Conservation (phyloP, 2,329 filamentous ascomycete genomes). For the Mollisiaceae sp. region DNA sequence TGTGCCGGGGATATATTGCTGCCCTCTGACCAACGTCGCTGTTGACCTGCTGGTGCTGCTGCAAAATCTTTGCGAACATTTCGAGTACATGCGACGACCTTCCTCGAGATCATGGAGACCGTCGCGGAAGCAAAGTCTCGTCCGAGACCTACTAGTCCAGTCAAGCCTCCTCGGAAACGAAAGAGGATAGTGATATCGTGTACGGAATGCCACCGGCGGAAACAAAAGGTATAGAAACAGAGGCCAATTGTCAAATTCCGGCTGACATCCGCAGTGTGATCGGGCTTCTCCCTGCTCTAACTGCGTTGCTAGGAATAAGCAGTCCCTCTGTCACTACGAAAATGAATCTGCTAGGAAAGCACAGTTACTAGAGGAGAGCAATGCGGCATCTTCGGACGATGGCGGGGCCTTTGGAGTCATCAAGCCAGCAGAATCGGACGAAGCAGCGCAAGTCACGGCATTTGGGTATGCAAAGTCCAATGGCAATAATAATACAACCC, state of each 20-base stretch:
- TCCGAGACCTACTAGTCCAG: constrained; percentile 24
- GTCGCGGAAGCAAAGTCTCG: constrained; percentile 14
- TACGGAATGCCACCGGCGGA: constrained; percentile 67
- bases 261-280: constrained; percentile 55
- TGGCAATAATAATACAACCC: constrained; percentile 56
- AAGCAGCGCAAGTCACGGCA: constrained; percentile 37
- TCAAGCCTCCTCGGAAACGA: constrained; percentile 53
- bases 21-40: neutral
- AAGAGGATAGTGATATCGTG: constrained; percentile 66
- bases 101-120: constrained; percentile 14
- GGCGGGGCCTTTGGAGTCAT: constrained; percentile 27
- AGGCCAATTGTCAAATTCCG: neutral
- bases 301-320: constrained; percentile 62
- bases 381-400: constrained; percentile 27
- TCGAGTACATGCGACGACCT: constrained; percentile 12
- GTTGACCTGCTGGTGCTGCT: too few species aligned
- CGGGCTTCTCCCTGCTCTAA: constrained; percentile 64
- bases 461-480: constrained; percentile 59
- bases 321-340: constrained; percentile 62
- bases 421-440: constrained; percentile 35
- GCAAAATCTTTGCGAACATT: neutral
- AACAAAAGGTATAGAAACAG: constrained; percentile 45
- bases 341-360: constrained; percentile 43
- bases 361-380: constrained; percentile 38
- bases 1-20: neutral